Percentiles rank a stretch among this genome's conserved stretches.
These are phyloP conservation scores for Neotropicomus parvogracilis DNA, from an alignment of 1,284 basidiomycete genomes.

Conservation along the genomic window DNA sequence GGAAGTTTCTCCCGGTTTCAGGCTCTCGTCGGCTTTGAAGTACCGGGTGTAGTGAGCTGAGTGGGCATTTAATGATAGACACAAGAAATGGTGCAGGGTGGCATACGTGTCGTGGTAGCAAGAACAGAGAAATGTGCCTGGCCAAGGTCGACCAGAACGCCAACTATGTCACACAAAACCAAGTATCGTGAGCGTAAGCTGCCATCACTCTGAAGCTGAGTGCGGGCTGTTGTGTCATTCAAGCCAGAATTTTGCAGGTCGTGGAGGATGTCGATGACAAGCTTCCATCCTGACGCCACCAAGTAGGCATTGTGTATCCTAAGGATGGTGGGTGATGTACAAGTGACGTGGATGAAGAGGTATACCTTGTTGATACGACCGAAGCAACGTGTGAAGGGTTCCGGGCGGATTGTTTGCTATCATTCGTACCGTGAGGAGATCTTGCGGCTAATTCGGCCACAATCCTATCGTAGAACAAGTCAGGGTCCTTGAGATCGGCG, in stretches of 20 bases:
- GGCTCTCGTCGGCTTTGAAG: slow-evolving; percentile 50
- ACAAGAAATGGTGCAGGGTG: slow-evolving; percentile 5
- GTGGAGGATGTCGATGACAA: slow-evolving; percentile 54
- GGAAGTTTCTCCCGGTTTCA: slow-evolving; percentile 40
- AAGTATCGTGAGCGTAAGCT: slow-evolving; percentile 58
- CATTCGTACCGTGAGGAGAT: slow-evolving; percentile 31
- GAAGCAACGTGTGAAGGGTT: slow-evolving; percentile 52
- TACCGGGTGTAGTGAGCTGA: slow-evolving; percentile 64
- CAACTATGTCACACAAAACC: slow-evolving; percentile 59
- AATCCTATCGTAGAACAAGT: slow-evolving; percentile 54
- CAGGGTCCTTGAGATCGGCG: slow-evolving; percentile 55
- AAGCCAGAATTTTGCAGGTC: slow-evolving; percentile 52
- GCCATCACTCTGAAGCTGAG: slow-evolving; percentile 47
- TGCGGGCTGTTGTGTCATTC: slow-evolving; percentile 47
- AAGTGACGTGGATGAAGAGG: slow-evolving; percentile 1
- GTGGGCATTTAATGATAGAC: slow-evolving; percentile 14
- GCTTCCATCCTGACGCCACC: slow-evolving; percentile 71
- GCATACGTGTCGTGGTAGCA: slow-evolving; percentile 62
- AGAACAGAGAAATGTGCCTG: slow-evolving; percentile 63
- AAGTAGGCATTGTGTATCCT: slow-evolving; percentile 77
- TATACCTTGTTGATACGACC: slow-evolving; percentile 57
- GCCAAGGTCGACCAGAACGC: slow-evolving; percentile 51
- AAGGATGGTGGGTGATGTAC: slow-evolving; percentile 3
- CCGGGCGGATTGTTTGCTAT: slow-evolving; percentile 36
- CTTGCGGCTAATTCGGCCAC: slow-evolving; percentile 52